Evolutionary conservation across 78 protist genomes (phyloP).

Genomic region (Dictyostelium firmibasis): DNA sequence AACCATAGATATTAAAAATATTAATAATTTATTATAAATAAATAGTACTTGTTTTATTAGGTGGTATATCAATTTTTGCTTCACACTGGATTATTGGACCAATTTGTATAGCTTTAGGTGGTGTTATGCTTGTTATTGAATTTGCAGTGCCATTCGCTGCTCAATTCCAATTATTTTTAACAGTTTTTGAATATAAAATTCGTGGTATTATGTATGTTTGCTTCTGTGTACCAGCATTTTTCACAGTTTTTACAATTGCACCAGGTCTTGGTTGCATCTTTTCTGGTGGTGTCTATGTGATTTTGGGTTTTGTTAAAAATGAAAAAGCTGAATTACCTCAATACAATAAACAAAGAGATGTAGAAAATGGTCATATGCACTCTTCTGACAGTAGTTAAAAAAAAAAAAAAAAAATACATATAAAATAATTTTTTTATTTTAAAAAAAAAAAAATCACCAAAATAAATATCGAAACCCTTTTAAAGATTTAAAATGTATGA

Average conservation of each 20-base stretch:
- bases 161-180: slow-evolving; percentile 3
- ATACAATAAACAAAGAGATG: slow-evolving; percentile 24
- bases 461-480: neutral
- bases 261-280: slow-evolving; percentile 47
- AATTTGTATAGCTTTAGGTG: slow-evolving; percentile 55
- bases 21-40: neutral
- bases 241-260: slow-evolving; percentile 63
- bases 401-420: neutral
- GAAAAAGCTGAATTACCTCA: slow-evolving; percentile 49
- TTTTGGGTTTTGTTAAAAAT: slow-evolving; percentile 41
- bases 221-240: slow-evolving; percentile 66
- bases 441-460: neutral
- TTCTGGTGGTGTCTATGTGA: slow-evolving; percentile 26
- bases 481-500: no score
- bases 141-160: neutral
- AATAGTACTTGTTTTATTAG: slow-evolving; percentile 35
- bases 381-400: neutral
- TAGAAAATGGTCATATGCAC: neutral
- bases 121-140: slow-evolving; percentile 40
- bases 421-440: no score
- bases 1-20: no score
- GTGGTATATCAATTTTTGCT: slow-evolving; percentile 39
- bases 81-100: slow-evolving; percentile 59
- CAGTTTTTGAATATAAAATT: slow-evolving; percentile 51
- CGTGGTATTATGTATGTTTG: slow-evolving; percentile 24